Conservation (phyloP, 345 rosid species). For the Aquilaria malaccensis region DNA sequence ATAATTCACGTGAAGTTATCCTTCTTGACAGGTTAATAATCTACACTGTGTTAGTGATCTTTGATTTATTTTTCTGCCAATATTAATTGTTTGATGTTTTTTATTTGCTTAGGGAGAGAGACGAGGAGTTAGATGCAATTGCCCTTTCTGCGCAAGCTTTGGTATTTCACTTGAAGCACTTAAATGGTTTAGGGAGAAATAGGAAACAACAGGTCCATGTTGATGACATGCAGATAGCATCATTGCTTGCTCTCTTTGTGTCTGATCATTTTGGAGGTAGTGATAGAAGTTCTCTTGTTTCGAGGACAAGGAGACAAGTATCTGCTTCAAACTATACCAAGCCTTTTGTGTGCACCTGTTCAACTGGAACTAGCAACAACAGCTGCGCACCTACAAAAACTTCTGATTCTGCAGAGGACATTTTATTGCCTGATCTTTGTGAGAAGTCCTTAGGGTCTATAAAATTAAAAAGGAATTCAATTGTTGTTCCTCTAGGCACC, state of each 20-base stretch:
- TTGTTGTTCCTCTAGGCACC: slow-evolving; percentile 77
- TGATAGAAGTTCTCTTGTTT: slow-evolving; percentile 59
- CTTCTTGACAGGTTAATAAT: slow-evolving; percentile 79
- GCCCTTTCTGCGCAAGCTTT: slow-evolving; percentile 60
- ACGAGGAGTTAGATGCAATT: slow-evolving; percentile 85
- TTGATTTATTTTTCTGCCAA: not conserved
- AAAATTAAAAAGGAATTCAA: slow-evolving; percentile 57
- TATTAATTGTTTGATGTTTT: not conserved
- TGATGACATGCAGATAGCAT: slow-evolving; percentile 58
- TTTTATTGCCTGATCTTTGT: slow-evolving; percentile 60
- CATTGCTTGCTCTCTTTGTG: slow-evolving; percentile 85
- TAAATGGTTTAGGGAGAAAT: slow-evolving; percentile 38
- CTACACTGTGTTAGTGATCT: not conserved
- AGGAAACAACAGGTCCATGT: slow-evolving; percentile 20
- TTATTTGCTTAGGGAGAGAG: slow-evolving; percentile 45
- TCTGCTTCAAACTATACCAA: slow-evolving; percentile 81
- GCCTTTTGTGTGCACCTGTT: slow-evolving; percentile 91
- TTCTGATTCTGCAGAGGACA: slow-evolving; percentile 37
- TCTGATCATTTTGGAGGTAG: slow-evolving; percentile 99
- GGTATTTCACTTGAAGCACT: slow-evolving; percentile 50
- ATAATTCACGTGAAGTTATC: slow-evolving; percentile 92
- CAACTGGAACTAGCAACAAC: slow-evolving; percentile 58
- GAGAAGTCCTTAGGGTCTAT: slow-evolving; percentile 69
- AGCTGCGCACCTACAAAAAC: slow-evolving; percentile 24
- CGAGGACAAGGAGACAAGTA: slow-evolving; percentile 59